phyloP scores from a whole-genome alignment of 2,329 filamentous ascomycete genomes.

The Pseudogymnoascus sp. region DNA sequence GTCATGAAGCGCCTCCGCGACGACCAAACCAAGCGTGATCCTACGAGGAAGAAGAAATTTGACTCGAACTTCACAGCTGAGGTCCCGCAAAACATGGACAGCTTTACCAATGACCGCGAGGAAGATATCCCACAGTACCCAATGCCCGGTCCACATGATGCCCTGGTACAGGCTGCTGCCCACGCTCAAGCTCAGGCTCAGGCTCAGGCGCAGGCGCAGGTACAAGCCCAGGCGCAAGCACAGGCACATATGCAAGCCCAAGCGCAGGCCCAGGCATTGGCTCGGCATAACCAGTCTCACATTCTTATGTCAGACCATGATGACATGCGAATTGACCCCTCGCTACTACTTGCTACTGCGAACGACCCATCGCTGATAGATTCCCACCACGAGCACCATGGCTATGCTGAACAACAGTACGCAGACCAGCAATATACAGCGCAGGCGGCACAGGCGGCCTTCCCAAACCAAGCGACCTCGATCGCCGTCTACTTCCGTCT shows the following conservation, averaged over 20 bases:
- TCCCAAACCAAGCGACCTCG: conserved; percentile 28
- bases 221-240: conserved; percentile 12
- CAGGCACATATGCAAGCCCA: conserved; percentile 12
- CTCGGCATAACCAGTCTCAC: conserved; percentile 13
- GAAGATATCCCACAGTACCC: conserved; percentile 1
- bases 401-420: conserved; percentile 21
- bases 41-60: conserved; percentile 36
- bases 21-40: conserved; percentile 51
- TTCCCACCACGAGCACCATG: conserved; percentile 29
- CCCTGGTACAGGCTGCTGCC: conserved; percentile 27
- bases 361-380: conserved; percentile 29
- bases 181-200: conserved; percentile 23
- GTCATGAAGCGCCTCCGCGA: conserved; percentile 70
- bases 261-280: conserved; percentile 16
- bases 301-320: conserved; percentile 32
- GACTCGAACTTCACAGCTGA: conserved; percentile 31
- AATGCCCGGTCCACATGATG: conserved; percentile 11
- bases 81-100: conserved; percentile 10
- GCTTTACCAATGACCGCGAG: background rate
- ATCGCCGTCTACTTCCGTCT: conserved; percentile 64
- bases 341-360: conserved; percentile 48
- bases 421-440: conserved; percentile 30
- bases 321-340: conserved; percentile 57
- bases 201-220: conserved; percentile 13
- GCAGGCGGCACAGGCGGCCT: conserved; percentile 34